Conservation (phyloP, 83 land plant species). For the Isoetes engelmannii region DNA sequence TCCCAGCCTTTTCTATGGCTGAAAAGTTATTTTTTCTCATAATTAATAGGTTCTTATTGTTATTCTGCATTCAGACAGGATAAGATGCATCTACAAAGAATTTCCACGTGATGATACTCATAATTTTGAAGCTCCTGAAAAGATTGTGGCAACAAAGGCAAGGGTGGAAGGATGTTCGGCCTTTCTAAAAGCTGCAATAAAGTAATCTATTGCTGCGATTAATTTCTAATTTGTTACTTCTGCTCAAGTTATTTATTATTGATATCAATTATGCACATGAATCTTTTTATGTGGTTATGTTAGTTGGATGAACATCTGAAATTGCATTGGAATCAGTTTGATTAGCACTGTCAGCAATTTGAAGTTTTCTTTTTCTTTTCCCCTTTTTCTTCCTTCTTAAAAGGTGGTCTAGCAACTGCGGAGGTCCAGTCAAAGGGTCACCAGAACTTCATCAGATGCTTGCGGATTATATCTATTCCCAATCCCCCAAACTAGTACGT, state of each 20-base stretch:
- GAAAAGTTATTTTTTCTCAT: not conserved
- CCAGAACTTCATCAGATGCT: conserved; percentile 70
- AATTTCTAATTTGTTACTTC: not conserved
- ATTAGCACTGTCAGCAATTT: not conserved
- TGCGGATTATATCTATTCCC: conserved; percentile 62
- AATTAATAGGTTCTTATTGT: not conserved
- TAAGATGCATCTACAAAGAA: conserved; percentile 52
- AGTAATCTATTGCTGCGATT: conserved; percentile 22
- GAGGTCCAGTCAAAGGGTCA: conserved; percentile 52
- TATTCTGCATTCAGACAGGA: conserved; percentile 44
- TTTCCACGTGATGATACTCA: conserved; percentile 56
- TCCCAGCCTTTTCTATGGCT: too few species aligned
- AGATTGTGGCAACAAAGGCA: conserved; percentile 53
- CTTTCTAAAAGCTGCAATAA: conserved; percentile 80
- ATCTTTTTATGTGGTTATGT: not conserved
- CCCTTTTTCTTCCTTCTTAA: not conserved
- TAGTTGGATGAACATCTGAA: not conserved
- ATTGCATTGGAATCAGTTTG: too few species aligned
- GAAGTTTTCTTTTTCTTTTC: not conserved
- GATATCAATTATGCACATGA: not conserved
- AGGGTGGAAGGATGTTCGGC: conserved; percentile 78
- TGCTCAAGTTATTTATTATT: not conserved
- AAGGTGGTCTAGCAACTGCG: conserved; percentile 83
- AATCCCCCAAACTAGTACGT: conserved; percentile 67
- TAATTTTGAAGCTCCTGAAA: conserved; percentile 47